A percentile compares a stretch with the other conserved stretches of the same genome.
These are phyloP conservation scores for Candida sojae DNA, from an alignment of 1,139 yeast genomes.

Conservation along the genomic window DNA sequence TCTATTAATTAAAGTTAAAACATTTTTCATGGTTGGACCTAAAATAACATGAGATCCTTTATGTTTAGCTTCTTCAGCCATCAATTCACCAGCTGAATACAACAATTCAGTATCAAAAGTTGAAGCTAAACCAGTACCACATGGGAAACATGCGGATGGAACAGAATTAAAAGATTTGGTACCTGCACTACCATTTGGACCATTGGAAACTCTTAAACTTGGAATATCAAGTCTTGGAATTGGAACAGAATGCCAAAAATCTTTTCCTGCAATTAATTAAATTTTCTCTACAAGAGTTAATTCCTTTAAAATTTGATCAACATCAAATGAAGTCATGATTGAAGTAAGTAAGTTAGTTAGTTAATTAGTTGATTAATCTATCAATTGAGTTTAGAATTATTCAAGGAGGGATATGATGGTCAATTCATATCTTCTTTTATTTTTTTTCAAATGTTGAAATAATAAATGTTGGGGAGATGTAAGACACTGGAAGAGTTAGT, in stretches of 20 bases:
- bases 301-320: constrained; percentile 42
- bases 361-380: neutral
- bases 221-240: constrained; percentile 45
- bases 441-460: neutral
- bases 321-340: constrained; percentile 26
- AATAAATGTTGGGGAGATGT: neutral
- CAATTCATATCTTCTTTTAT: neutral
- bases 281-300: constrained; percentile 52
- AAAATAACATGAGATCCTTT: constrained; percentile 35
- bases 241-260: constrained; percentile 57
- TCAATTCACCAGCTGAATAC: constrained; percentile 29
- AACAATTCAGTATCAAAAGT: constrained; percentile 31
- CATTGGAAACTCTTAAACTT: constrained; percentile 31
- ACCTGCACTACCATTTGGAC: constrained; percentile 39
- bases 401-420: no score
- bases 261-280: constrained; percentile 47
- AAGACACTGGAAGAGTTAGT: no score
- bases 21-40: constrained; percentile 40
- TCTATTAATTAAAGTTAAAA: constrained; percentile 47
- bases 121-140: constrained; percentile 48
- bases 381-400: neutral
- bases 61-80: constrained; percentile 34
- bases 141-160: constrained; percentile 38
- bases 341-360: neutral
- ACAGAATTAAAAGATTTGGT: constrained; percentile 31